These are phyloP conservation scores for Saussurea involucrata DNA, from an alignment of 129 eudicot genomes.

Conservation along the genomic window DNA sequence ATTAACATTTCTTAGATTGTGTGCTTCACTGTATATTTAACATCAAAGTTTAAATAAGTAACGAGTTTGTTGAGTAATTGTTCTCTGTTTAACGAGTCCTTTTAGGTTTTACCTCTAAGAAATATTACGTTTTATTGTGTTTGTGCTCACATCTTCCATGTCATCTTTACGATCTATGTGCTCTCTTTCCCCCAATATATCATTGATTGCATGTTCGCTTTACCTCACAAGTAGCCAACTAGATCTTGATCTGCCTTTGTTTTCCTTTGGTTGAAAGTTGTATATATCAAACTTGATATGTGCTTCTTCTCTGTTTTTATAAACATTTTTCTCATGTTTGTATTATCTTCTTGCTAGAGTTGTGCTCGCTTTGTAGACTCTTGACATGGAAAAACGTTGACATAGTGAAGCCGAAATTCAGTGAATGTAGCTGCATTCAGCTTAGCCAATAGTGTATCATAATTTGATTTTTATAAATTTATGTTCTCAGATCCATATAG, in stretches of 20 bases:
- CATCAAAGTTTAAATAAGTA: conserved; percentile 8
- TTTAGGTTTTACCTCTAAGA: not conserved
- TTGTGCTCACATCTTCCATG: not conserved
- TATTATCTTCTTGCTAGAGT: not conserved
- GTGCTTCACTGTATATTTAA: conserved; percentile 2
- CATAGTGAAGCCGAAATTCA: not conserved
- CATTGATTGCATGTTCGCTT: not conserved
- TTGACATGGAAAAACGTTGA: not conserved
- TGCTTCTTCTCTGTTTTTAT: not conserved
- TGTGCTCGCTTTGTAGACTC: not conserved
- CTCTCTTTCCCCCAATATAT: not conserved
- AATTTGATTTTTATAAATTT: not conserved
- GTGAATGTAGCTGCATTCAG: not conserved
- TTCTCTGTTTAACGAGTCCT: not conserved
- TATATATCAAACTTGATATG: not conserved
- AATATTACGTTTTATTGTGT: not conserved
- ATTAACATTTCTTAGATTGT: conserved; percentile 2
- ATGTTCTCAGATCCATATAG: not conserved
- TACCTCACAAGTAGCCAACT: not conserved
- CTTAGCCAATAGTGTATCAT: not conserved
- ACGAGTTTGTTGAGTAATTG: conserved; percentile 6
- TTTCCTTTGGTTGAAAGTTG: not conserved
- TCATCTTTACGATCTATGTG: not conserved
- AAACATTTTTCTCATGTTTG: not conserved
- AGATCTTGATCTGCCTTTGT: not conserved